Percentiles rank a stretch among this genome's conserved stretches.
Conservation (phyloP, 495 filamentous ascomycete species). For the Hypoxylon cercidicola region DNA sequence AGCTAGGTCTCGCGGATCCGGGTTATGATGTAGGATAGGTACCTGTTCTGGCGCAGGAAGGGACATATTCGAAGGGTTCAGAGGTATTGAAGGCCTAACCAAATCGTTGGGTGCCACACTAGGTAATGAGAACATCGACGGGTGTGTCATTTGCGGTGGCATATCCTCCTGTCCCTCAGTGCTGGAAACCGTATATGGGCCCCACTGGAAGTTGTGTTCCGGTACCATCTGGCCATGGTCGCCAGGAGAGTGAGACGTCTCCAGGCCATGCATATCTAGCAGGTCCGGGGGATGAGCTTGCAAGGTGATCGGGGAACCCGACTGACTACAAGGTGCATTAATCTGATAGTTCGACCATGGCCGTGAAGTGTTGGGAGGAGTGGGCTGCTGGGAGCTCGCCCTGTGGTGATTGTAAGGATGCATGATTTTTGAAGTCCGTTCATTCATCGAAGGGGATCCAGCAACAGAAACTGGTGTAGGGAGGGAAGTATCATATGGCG, state of each 20-base stretch:
- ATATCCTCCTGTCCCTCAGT: conserved; percentile 37
- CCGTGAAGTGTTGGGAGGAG: conserved; percentile 55
- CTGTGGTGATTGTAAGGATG: conserved; percentile 49
- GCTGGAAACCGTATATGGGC: conserved; percentile 44
- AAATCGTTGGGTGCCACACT: conserved; percentile 36
- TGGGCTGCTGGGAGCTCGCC: conserved; percentile 51
- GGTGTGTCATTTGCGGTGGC: conserved; percentile 29
- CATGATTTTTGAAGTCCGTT: conserved; percentile 51
- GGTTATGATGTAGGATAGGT: conserved; percentile 35
- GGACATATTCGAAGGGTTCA: conserved; percentile 32
- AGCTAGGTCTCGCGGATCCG: conserved; percentile 35
- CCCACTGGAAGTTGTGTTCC: conserved; percentile 43
- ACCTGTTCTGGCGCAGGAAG: conserved; percentile 36
- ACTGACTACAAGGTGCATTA: conserved; percentile 47
- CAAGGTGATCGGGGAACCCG: conserved; percentile 50
- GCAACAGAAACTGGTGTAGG: conserved; percentile 58
- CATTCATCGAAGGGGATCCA: conserved; percentile 55
- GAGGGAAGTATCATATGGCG: conserved; percentile 54
- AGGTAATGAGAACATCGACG: conserved; percentile 29
- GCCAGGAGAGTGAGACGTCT: conserved; percentile 43
- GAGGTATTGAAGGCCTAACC: conserved; percentile 31
- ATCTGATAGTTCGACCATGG: conserved; percentile 52
- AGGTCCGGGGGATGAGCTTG: conserved; percentile 48
- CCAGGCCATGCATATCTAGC: conserved; percentile 40
- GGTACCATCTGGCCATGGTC: conserved; percentile 38